Base-by-base conservation (phyloP, 345 rosid species). In the Gossypium herbaceum region DNA sequence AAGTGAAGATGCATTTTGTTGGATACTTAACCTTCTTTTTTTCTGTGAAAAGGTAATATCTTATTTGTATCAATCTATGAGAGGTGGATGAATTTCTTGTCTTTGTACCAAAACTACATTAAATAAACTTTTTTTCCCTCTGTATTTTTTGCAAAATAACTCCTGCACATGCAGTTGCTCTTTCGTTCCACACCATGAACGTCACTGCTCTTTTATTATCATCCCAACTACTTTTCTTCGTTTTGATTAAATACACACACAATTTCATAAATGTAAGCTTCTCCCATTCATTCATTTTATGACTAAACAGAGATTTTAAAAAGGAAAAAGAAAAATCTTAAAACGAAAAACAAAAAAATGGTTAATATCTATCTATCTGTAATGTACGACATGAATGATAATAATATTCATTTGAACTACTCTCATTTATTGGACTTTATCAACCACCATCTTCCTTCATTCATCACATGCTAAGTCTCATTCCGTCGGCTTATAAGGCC, bases 401-500 rank as follows among this genome's bases (percentile, higher is more conserved):
- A 51, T 51, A 69, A 22, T 34, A 4, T 34, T 39, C 68, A 69
- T 27, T 51, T 54, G 74, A 80, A 74, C 84, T 47, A 78, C 86
- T 71, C 65, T 39, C 83, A 82, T 84, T 86, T 74, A 86, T 72
- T 80, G 57, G 47, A 19, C 70, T 24, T 55, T 27, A 85, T 75
- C 83, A 84, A 77, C 87, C 45, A 24, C 87, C 73, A 80, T 80
- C 89, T 19, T 66, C 84, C 83, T 59, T 45, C 68, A 34, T 61
- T 76, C 47, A 73, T 66, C 57, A 52, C 57, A 9, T 41, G 19
- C 27, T 25, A 59, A 3, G 57, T 44, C 76, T 16, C 24, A 52
- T 68, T 55, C 70, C 11, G 69, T 66, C 60, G 67, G 70, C 25
- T 45, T 82, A 82, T 79, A 80, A 81, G 51, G 20, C 2, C 76